phyloP scores from a whole-genome alignment of 768 basidiomycete genomes.

The Russula brevipes region DNA sequence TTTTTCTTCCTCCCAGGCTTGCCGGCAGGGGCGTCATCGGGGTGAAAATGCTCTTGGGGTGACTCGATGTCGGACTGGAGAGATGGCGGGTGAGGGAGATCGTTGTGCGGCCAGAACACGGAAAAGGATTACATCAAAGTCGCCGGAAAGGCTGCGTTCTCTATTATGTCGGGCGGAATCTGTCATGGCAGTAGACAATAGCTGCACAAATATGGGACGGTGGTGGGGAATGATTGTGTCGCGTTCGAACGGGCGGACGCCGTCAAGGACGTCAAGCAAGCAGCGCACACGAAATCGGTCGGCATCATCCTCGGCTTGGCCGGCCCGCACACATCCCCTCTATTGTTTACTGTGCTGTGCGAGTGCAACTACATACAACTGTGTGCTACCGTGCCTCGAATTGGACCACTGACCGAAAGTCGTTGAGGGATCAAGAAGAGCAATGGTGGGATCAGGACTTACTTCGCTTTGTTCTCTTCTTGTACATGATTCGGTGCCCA shows the following conservation, averaged over 20 bases:
- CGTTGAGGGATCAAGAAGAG: conserved; percentile 10
- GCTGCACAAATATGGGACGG: background rate
- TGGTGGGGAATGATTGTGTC: background rate
- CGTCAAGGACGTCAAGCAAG: background rate
- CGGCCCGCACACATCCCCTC: conserved; percentile 2
- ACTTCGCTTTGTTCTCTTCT: conserved; percentile 94
- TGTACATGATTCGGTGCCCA: conserved; percentile 98
- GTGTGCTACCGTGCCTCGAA: conserved; percentile 34
- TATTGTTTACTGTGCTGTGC: background rate
- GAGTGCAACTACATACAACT: background rate
- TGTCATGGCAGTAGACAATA: conserved; percentile 20
- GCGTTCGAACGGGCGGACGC: background rate
- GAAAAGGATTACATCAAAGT: conserved; percentile 43
- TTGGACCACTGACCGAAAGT: conserved; percentile 56
- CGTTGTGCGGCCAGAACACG: background rate
- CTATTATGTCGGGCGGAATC: conserved; percentile 49
- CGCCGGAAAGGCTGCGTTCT: conserved; percentile 63
- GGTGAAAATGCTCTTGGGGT: conserved; percentile 28
- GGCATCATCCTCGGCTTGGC: background rate
- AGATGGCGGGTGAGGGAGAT: background rate
- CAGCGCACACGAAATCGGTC: background rate
- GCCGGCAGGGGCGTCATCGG: conserved; percentile 27
- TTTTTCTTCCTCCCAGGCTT: conserved; percentile 87
- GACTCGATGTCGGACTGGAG: conserved; percentile 71
- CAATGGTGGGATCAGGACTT: conserved; percentile 32